Conservation (phyloP, 768 basidiomycete species). For the Leccinum truebloodii region DNA sequence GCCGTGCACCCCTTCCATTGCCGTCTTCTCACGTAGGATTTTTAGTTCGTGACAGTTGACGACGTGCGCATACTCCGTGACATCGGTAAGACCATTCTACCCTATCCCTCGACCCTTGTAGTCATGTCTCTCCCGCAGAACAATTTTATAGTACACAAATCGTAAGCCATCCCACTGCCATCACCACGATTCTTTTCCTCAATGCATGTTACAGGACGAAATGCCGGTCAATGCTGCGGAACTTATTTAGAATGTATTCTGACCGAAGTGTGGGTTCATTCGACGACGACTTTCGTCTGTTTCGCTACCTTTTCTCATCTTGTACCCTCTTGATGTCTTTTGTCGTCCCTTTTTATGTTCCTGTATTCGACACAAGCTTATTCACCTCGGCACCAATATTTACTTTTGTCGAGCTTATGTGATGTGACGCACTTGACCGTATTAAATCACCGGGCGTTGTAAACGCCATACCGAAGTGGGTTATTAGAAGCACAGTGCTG, state of each 20-base stretch:
- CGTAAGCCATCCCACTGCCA: constrained; percentile 43
- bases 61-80: constrained; percentile 96
- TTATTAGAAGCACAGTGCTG: background rate
- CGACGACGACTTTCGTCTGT: constrained; percentile 5
- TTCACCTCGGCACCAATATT: constrained; percentile 1
- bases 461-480: background rate
- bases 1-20: constrained; percentile 29
- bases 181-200: constrained; percentile 16
- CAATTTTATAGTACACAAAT: constrained; percentile 97
- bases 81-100: constrained; percentile 63
- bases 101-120: constrained; percentile 7
- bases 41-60: constrained; percentile 88
- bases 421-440: background rate
- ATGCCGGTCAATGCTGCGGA: constrained; percentile 99
- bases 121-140: constrained; percentile 47
- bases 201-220: constrained; percentile 68
- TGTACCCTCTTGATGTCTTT: constrained; percentile 20
- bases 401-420: background rate
- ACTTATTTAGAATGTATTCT: constrained; percentile 63
- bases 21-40: constrained; percentile 17
- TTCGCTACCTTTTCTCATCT: constrained; percentile 3
- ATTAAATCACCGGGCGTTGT: background rate
- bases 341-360: constrained; percentile 10
- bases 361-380: constrained; percentile 5
- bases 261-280: constrained; percentile 2